Conservation (phyloP, 768 basidiomycete species). For the Mycena haematopus region DNA sequence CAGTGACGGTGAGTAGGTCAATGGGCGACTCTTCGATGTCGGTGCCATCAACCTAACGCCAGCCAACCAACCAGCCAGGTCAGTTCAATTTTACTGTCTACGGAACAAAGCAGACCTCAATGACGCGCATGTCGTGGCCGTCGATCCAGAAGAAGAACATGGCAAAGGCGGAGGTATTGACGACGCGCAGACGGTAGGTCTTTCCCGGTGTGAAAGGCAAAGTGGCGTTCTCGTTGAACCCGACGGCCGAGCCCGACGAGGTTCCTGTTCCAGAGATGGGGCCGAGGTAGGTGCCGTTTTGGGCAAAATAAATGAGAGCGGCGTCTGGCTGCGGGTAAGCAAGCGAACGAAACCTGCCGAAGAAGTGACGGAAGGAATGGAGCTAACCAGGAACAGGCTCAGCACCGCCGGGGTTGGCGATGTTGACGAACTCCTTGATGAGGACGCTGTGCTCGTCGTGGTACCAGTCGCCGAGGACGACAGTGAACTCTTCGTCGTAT, state of each 20-base stretch:
- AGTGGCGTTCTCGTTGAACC: conserved; percentile 88
- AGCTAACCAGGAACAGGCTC: conserved; percentile 85
- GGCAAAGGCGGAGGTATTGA: conserved; percentile 81
- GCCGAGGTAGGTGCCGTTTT: conserved; percentile 73
- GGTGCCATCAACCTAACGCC: conserved; percentile 52
- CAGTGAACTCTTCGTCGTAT: conserved; percentile 92
- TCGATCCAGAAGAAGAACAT: conserved; percentile 90
- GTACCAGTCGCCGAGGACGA: conserved; percentile 93
- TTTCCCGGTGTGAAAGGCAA: conserved; percentile 86
- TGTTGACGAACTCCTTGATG: conserved; percentile 68
- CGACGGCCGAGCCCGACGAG: conserved; percentile 62
- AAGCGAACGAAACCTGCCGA: neutral
- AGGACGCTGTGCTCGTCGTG: conserved; percentile 74
- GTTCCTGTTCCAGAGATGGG: conserved; percentile 59
- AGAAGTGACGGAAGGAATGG: conserved; percentile 26
- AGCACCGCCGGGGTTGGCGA: conserved; percentile 79
- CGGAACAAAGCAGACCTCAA: conserved; percentile 62
- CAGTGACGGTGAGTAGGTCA: conserved; percentile 75
- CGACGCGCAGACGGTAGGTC: conserved; percentile 87
- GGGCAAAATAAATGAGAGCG: conserved; percentile 82
- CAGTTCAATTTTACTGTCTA: neutral
- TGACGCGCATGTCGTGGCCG: conserved; percentile 83
- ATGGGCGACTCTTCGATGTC: conserved; percentile 79
- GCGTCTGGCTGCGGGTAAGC: conserved; percentile 56
- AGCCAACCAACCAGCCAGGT: neutral